Evolutionary conservation across 495 filamentous ascomycete species (phyloP).

Genomic region (Collariella sp.): DNA sequence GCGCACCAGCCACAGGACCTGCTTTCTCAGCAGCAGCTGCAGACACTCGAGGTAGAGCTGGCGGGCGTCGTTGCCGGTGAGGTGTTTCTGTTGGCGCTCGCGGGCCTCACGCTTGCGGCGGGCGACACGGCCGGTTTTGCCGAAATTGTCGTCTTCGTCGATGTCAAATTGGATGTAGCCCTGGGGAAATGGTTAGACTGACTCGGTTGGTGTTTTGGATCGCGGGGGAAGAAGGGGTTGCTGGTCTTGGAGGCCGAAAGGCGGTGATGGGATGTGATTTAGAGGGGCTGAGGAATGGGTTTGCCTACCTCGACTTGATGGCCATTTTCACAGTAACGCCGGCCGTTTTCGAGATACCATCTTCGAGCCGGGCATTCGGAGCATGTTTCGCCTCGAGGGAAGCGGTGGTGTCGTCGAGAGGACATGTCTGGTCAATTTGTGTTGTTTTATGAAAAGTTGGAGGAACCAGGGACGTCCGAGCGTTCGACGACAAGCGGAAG

Average conservation of each 20-base stretch:
- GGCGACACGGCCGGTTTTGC: constrained; percentile 47
- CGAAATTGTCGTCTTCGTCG: constrained; percentile 69
- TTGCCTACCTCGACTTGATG: constrained; percentile 41
- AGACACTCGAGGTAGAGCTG: constrained; percentile 75
- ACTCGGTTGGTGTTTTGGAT: background rate
- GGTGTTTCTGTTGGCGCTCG: constrained; percentile 49
- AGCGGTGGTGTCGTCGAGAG: constrained; percentile 15
- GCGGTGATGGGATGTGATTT: background rate
- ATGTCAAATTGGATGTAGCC: constrained; percentile 49
- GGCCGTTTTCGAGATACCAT: constrained; percentile 43
- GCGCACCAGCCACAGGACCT: constrained; percentile 37
- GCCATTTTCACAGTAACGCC: constrained; percentile 46
- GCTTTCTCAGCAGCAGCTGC: constrained; percentile 58
- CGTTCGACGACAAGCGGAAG: background rate
- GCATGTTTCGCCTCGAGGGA: constrained; percentile 36
- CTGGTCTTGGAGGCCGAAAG: background rate
- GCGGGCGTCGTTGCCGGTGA: constrained; percentile 54
- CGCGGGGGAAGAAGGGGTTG: background rate
- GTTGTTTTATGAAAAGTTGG: background rate
- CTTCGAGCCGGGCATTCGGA: constrained; percentile 40
- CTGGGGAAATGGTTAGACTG: too few relatives aligned
- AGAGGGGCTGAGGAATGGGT: background rate
- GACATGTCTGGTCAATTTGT: background rate
- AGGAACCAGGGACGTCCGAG: background rate
- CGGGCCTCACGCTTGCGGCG: constrained; percentile 40